phyloP scores from a whole-genome alignment of 805 yeast species.

The Hanseniaspora thailandica region DNA sequence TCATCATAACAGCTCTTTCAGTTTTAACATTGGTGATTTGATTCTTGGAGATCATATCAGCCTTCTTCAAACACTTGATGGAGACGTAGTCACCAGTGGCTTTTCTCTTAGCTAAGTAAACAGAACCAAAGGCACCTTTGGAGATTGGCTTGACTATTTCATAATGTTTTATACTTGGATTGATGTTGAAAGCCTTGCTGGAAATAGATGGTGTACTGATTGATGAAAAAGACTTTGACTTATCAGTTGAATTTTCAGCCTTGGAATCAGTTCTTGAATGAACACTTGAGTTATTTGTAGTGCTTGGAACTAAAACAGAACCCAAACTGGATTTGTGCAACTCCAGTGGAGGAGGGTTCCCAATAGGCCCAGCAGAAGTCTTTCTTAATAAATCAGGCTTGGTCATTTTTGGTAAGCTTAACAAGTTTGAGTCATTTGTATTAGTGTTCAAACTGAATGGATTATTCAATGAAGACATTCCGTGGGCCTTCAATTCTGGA shows the following conservation, averaged over 20 bases:
- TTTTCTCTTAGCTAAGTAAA: conserved; percentile 69
- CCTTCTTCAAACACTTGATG: conserved; percentile 76
- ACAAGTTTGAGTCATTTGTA: neutral
- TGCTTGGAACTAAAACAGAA: conserved; percentile 1
- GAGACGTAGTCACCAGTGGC: conserved; percentile 92
- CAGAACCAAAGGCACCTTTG: conserved; percentile 96
- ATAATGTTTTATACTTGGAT: conserved; percentile 74
- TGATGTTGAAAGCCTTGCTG: conserved; percentile 17
- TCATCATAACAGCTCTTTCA: conserved; percentile 96
- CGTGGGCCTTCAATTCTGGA: conserved; percentile 31
- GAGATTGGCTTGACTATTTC: conserved; percentile 87
- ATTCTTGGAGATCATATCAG: conserved; percentile 95
- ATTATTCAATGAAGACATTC: conserved; percentile 18
- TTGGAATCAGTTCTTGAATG: neutral
- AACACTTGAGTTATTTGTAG: neutral
- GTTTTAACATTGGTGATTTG: conserved; percentile 90
- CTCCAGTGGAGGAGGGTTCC: neutral
- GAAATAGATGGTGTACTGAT: neutral
- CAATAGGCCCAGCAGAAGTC: neutral
- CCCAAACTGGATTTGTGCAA: conserved; percentile 10
- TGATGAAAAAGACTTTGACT: neutral
- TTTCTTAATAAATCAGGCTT: neutral
- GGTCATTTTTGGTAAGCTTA: neutral
- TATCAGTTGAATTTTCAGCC: neutral
- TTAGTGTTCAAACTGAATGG: neutral